Evolutionary conservation across 1,139 yeast genomes (phyloP), one percentile per base, ranked within the genome.

Genomic region (Hemisphaericaspora xylanilytica): DNA sequence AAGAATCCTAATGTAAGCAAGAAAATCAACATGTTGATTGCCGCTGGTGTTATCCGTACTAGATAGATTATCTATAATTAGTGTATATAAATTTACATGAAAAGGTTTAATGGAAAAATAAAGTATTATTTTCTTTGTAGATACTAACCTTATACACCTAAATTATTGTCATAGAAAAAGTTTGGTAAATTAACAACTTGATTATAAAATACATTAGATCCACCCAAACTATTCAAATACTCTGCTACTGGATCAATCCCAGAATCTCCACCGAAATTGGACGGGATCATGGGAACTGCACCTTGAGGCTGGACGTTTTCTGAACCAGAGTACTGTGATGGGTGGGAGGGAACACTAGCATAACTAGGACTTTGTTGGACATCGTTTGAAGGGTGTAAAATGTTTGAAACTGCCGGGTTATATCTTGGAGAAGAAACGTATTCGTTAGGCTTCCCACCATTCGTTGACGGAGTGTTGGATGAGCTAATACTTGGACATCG

Each of bases 31-130:
- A 78, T 86, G 58, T 78, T 94, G 65, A 84, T 90, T 59, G 95
- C 97, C 42, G 97, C 98, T 24, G 99, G 99, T 60, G 88, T 94
- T 43, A 90, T 94, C 58, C 85, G 96, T 64, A 89, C 97, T 30
- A 81, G 96, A 60, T 88, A 78, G 62, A 25, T 28, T 14, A 11
- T 17, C 33, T 21, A 13, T n/a, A 16, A 6, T 11, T 13, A 30
- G 6, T 22, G 24, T 24, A 22, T 20, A 32, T 25, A 26, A 15
- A 34, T 28, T 21, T 10, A 30, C n/a, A 29, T 13, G 37, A 12
- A 6, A 20, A 20, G 6, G 22, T 18, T 21, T 25, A 6, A 28
- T 9, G 21, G 9, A 16, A 27, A 25, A 21, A 20, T 27, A 16
- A 17, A 36, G 15, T 10, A 17, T 30, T 30, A 22, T 32, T 25